Base-by-base conservation (phyloP, 2,329 filamentous ascomycete genomes). In the Colletotrichum acutatum region DNA sequence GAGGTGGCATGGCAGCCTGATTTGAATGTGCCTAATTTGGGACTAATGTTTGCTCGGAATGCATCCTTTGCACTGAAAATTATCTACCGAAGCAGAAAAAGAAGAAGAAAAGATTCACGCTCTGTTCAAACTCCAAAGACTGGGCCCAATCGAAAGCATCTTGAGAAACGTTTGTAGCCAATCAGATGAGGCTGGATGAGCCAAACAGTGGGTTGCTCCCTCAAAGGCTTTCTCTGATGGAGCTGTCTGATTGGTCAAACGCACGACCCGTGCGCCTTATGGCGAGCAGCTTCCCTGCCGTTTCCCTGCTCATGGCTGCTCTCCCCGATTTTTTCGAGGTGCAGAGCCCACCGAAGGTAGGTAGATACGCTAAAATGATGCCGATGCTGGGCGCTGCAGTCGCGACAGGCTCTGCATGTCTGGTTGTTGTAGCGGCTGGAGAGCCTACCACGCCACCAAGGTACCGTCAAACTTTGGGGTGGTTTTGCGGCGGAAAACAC, bases 331-430 rank as follows among this genome's bases (percentile, higher is more conserved):
- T 49, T 49, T 19, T 49, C 42, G 8, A 49, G 19, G 16, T 49
- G 42, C 42, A 49, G 19, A 8, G 42, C 19, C 42, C 42, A 6
- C 6, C 16, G 6, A 42, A 5, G 24, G 52, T 26, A n/a, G 22
- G 19, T 66, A 9, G 26, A 12, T 58, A 60, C 37, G 60, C 60
- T 61, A 46, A 34, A 49, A 32, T 52, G 57, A 24, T 58, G 49
- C 57, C 58, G 68, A 57, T 57, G 68, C 68, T 71, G 68, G 68
- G 64, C 68, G 49, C 64, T 71, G 64, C 69, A 63, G 56, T 22
- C 54, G 53, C 28, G 30, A 46, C 53, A 52, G 26, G 11, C 34
- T 57, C 26, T 42, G 26, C 4, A 14, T 19, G 28, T 30, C 34
- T 52, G 22, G 30, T 30, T 57, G 32, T 32, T 54, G 49, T 53